phyloP scores from a whole-genome alignment of 176 grass and related monocot species.

The Carex pumila region DNA sequence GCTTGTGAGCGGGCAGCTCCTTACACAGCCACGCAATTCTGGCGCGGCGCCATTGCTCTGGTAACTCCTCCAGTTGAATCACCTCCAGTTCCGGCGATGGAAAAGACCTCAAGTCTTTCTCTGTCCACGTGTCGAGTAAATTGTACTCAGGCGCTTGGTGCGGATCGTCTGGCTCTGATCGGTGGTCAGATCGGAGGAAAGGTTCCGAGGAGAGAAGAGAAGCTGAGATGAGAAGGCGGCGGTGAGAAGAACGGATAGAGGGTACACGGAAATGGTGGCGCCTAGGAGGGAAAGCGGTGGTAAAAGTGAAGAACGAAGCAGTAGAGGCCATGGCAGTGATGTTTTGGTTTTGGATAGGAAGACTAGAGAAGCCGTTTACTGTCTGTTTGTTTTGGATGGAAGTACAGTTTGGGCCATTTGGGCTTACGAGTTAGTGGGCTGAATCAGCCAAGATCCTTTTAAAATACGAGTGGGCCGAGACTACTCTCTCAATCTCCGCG shows the following conservation, averaged over 20 bases:
- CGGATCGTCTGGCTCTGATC: constrained; percentile 14
- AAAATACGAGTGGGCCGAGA: not conserved
- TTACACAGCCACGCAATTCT: constrained; percentile 98
- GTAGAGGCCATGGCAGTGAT: not conserved
- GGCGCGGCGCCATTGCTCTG: constrained; percentile 88
- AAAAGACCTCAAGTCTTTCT: constrained; percentile 36
- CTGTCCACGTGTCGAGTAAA: constrained; percentile 32
- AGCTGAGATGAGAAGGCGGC: not conserved
- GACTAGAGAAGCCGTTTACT: not conserved
- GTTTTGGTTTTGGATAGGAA: not conserved
- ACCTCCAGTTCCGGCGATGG: constrained; percentile 59
- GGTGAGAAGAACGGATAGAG: constrained; percentile 5
- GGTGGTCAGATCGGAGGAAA: constrained; percentile 1
- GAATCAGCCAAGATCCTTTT: not conserved
- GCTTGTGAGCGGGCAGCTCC: constrained; percentile 93
- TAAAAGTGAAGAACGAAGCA: constrained; percentile 29
- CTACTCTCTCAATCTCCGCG: not conserved
- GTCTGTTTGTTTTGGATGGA: not conserved
- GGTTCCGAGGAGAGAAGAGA: constrained; percentile 7
- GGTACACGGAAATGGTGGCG: constrained; percentile 28
- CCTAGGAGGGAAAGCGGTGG: constrained; percentile 25
- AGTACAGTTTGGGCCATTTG: not conserved
- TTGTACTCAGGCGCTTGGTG: constrained; percentile 28
- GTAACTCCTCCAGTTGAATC: constrained; percentile 75
- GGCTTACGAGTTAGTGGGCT: not conserved